Evolutionary conservation across 2,329 filamentous ascomycete species (phyloP).

Genomic region (Neopestalotiopsis rosae): DNA sequence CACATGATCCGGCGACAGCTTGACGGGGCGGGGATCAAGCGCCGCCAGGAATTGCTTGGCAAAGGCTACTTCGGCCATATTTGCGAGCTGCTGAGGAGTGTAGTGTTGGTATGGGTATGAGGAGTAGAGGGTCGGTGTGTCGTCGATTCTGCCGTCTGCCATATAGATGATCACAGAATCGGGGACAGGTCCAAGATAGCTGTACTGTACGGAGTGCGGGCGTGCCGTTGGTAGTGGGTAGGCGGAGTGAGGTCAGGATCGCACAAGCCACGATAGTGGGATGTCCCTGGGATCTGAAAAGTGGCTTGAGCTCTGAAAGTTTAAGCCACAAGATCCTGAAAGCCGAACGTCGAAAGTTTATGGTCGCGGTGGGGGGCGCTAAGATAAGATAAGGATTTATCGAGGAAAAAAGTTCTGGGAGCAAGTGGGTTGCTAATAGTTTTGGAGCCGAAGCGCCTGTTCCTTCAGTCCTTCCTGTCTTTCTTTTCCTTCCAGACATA

Average conservation of each 20-base stretch:
- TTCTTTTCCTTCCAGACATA: background rate
- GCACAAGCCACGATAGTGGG: conserved; percentile 13
- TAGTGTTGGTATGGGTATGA: conserved; percentile 26
- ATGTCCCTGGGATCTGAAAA: background rate
- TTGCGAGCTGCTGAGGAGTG: conserved; percentile 30
- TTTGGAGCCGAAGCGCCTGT: conserved; percentile 1
- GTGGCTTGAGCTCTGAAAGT: conserved; percentile 6
- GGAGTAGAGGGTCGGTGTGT: conserved; percentile 18
- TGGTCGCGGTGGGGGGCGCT: conserved; percentile 2
- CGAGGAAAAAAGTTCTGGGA: conserved; percentile 14
- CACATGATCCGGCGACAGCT: conserved; percentile 88
- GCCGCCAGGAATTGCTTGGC: conserved; percentile 81
- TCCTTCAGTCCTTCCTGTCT: background rate
- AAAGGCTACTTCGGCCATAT: conserved; percentile 85
- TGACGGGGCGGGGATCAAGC: conserved; percentile 79
- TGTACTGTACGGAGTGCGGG: conserved; percentile 5
- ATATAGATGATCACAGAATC: background rate
- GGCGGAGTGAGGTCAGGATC: conserved; percentile 7
- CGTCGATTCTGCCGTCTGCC: conserved; percentile 5
- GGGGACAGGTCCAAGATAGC: background rate
- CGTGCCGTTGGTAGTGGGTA: background rate
- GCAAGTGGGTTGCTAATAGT: background rate
- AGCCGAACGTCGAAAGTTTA: background rate
- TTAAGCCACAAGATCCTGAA: background rate
- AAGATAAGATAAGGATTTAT: background rate